Conservation (phyloP, 768 basidiomycete genomes). For the Lactarius vividus region DNA sequence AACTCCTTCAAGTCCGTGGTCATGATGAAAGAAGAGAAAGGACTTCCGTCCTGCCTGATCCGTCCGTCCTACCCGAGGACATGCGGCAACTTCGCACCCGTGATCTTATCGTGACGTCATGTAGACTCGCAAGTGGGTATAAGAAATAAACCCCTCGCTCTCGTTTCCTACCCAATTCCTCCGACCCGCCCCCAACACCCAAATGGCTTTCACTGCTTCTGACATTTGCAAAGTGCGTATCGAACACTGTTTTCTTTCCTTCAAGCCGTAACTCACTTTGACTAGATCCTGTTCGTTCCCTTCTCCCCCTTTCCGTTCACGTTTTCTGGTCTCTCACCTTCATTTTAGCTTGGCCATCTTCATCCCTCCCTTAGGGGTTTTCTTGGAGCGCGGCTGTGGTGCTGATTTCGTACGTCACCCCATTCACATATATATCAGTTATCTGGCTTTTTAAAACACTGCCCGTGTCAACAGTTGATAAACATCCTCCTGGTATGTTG, state of each 20-base stretch:
- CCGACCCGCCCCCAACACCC: slow-evolving; percentile 25
- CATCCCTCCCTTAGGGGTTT: slow-evolving; percentile 82
- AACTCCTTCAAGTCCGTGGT: slow-evolving; percentile 8
- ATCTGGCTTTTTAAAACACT: background rate
- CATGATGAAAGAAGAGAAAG: background rate
- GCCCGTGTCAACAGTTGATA: slow-evolving; percentile 41
- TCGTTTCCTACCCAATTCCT: slow-evolving; percentile 19
- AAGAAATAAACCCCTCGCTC: background rate
- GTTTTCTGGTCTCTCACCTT: background rate
- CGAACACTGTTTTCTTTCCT: slow-evolving; percentile 3
- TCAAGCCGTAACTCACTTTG: background rate
- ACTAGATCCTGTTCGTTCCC: slow-evolving; percentile 45
- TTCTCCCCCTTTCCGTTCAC: background rate
- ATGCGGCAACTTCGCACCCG: background rate
- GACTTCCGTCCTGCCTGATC: background rate
- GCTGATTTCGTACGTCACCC: slow-evolving; percentile 61
- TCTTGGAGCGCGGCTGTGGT: slow-evolving; percentile 81
- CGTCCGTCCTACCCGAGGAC: background rate
- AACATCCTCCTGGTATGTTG: slow-evolving; percentile 62
- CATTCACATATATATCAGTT: background rate
- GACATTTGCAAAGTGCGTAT: slow-evolving; percentile 74
- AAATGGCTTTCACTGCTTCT: slow-evolving; percentile 68
- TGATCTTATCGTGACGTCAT: slow-evolving; percentile 13
- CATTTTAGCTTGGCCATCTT: slow-evolving; percentile 59
- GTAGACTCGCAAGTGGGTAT: background rate